Percentiles rank a stretch among this genome's conserved stretches.
Evolutionary conservation across 441 rosid genomes (phyloP).

Genomic region (Syzygium syzygioides): DNA sequence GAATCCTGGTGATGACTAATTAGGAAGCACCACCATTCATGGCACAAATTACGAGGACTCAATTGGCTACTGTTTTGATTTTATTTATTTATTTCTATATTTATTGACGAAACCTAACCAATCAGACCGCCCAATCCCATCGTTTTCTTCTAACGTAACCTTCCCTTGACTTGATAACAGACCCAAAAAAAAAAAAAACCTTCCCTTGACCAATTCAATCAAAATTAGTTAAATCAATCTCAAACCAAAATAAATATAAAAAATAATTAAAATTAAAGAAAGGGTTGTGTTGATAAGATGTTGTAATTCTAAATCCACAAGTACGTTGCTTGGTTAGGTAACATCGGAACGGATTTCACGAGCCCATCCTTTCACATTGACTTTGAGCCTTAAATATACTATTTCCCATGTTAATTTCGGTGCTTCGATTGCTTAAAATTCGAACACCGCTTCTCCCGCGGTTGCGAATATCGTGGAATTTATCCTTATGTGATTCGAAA

Average conservation of each 20-base stretch:
- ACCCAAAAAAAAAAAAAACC: not conserved
- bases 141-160: not conserved
- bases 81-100: not conserved
- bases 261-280: not conserved
- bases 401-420: not conserved
- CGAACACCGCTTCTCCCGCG: fast-evolving
- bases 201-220: not conserved
- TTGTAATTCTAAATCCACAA: not conserved
- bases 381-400: not conserved
- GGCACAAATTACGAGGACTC: not conserved
- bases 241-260: not conserved
- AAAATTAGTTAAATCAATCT: not conserved
- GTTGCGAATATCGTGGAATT: not conserved
- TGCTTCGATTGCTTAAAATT: not conserved
- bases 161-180: not conserved
- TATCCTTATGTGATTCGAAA: not conserved
- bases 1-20: not conserved
- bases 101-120: not conserved
- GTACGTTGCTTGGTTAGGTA: not conserved
- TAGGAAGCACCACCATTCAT: not conserved
- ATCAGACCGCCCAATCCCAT: not conserved
- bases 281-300: not conserved
- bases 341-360: not conserved
- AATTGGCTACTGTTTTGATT: not conserved
- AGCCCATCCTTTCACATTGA: not conserved